Evolutionary conservation across 176 grass and related monocot species (phyloP).

Genomic region (Elaeis guineensis): DNA sequence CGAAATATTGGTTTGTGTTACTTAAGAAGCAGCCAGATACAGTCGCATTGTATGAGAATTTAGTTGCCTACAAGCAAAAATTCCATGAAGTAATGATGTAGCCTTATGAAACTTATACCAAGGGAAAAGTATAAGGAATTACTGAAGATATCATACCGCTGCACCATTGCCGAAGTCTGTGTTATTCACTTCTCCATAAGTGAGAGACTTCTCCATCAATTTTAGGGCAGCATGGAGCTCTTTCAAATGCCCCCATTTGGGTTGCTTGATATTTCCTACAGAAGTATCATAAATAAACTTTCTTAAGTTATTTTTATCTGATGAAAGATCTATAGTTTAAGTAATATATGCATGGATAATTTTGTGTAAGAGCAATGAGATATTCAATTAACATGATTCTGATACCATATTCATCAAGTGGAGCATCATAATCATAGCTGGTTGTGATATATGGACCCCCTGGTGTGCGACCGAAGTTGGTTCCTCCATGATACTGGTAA

Average conservation of each 20-base stretch:
- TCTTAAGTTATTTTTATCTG: too few species aligned
- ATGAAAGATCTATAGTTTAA: too few species aligned
- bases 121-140: background rate
- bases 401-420: conserved; percentile 80
- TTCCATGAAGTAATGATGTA: background rate
- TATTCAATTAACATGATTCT: background rate
- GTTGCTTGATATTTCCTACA: conserved; percentile 56
- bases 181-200: conserved; percentile 40
- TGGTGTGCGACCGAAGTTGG: conserved; percentile 59
- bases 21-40: conserved; percentile 59
- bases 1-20: conserved; percentile 33
- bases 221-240: conserved; percentile 54
- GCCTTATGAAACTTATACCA: too few species aligned
- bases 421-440: conserved; percentile 82
- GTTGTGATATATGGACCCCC: conserved; percentile 89
- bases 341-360: too few species aligned
- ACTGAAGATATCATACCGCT: conserved; percentile 15
- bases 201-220: conserved; percentile 50
- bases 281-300: too few species aligned
- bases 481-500: conserved; percentile 76
- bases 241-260: conserved; percentile 81
- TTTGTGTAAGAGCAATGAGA: too few species aligned
- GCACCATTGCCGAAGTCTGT: conserved; percentile 21
- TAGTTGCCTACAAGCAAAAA: conserved; percentile 33
- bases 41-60: conserved; percentile 21